Conservation (phyloP, 495 filamentous ascomycete genomes). For the Annulohypoxylon maeteangense region DNA sequence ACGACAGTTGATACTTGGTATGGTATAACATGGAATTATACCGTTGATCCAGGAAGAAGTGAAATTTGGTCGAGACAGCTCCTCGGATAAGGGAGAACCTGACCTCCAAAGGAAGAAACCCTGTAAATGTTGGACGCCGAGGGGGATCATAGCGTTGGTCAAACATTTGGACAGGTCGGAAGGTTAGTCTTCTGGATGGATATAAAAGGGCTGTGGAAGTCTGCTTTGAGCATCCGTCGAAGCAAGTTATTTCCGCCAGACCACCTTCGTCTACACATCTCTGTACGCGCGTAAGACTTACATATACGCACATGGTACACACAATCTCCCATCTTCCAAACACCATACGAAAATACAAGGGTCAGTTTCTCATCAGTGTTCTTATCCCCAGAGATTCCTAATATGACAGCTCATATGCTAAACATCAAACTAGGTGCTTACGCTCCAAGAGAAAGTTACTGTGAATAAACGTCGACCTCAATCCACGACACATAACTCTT, state of each 20-base stretch:
- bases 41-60: constrained; percentile 28
- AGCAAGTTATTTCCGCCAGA: constrained; percentile 23
- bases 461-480: not conserved
- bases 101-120: constrained; percentile 16
- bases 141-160: constrained; percentile 22
- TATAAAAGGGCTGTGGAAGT: constrained; percentile 35
- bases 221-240: constrained; percentile 5
- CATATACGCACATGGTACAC: constrained; percentile 3
- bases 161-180: not conserved
- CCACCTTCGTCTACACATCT: constrained; percentile 2
- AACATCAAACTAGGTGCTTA: constrained; percentile 11
- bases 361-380: constrained; percentile 21
- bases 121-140: constrained; percentile 11
- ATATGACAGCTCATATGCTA: constrained; percentile 41
- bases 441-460: not conserved
- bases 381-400: constrained; percentile 21
- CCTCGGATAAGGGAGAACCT: constrained; percentile 36
- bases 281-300: constrained; percentile 27
- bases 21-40: constrained; percentile 29
- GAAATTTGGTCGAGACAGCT: constrained; percentile 34
- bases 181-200: constrained; percentile 1
- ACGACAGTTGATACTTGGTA: constrained; percentile 28
- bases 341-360: constrained; percentile 13
- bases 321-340: not conserved
- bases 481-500: not conserved